Base-by-base conservation (phyloP, 139 green algal genomes). In the Microglena sp. region DNA sequence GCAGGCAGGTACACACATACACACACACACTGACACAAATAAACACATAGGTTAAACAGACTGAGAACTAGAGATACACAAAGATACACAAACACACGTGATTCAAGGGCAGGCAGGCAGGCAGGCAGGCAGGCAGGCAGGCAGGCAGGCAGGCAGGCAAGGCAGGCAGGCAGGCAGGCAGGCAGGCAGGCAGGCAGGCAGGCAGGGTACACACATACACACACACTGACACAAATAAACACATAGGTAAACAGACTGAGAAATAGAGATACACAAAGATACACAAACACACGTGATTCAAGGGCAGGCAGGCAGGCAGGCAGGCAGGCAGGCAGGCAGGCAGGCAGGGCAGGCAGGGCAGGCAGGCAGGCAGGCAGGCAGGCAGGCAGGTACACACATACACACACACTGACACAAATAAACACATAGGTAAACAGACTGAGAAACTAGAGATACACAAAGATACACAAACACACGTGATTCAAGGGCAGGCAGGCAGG, bases 111-210 rank as follows among this genome's bases (percentile, higher is more conserved):
- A 50, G 40, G 40, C 40, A 50, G 40, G 40, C 40, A 50, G 40
- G 40, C 40, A 18, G 40, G 50, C 50, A 27, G 50, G 50, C 50
- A 29, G 24, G 55, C 27, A 36, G 27, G 29, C 27, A 36, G 27
- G 55, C 26, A 62, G 27, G 55, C 6, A 62, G 7, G 55, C 55
- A 43, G 24, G 55, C 55, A 62, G 15, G 24, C 18, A 7, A 36
- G 27, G 55, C 26, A 62, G 27, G 55, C 27, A 62, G 24, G 55
- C 55, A 43, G 24, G 55, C 29, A 44, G 27, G 55, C 55, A 62
- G 27, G 24, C 27, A 4, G 4, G 55, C 55, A 62, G 6, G 55
- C 55, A 62, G 27, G 24, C 27, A 36, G 24, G 27, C 55, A 62
- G 27, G 55, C 24, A 35, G 27, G 55, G 5, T 45, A 24, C 7